These are phyloP conservation scores for Microbotryum scabiosae DNA, from an alignment of 1,284 basidiomycete species.

Conservation along the genomic window DNA sequence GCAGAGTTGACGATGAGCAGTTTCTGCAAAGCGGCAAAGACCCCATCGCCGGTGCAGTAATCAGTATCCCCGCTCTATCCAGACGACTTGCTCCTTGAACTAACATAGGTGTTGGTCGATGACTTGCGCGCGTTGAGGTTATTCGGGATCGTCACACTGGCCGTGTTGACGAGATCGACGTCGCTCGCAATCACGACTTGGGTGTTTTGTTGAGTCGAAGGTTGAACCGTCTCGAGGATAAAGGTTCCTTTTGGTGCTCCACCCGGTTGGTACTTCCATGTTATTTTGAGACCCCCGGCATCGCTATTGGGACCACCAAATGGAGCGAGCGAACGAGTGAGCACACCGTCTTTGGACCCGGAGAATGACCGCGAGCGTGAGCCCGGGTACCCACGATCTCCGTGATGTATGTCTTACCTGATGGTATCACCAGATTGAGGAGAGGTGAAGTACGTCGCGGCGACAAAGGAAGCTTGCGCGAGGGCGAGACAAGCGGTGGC, in stretches of 20 bases:
- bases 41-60: too few relatives aligned
- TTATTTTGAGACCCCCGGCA: too few relatives aligned
- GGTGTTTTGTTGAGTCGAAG: background rate
- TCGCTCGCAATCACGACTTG: slow-evolving; percentile 1
- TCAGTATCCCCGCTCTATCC: too few relatives aligned
- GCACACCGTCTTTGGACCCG: background rate
- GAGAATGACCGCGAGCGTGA: background rate
- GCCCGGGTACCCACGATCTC: background rate
- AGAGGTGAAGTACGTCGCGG: slow-evolving; percentile 27
- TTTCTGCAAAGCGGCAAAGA: background rate
- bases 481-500: background rate
- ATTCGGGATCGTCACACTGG: slow-evolving; percentile 5
- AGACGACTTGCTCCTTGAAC: background rate
- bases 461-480: background rate
- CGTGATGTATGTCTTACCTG: background rate
- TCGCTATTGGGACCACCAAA: too few relatives aligned
- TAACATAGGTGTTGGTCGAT: slow-evolving; percentile 8
- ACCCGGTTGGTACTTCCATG: slow-evolving; percentile 24
- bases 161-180: slow-evolving; percentile 13
- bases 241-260: slow-evolving; percentile 19
- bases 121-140: background rate
- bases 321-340: too few relatives aligned
- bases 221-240: slow-evolving; percentile 2
- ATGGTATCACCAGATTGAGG: slow-evolving; percentile 16
- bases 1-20: slow-evolving; percentile 22